Evolutionary conservation across 768 basidiomycete genomes (phyloP).

Genomic region (Termitomyces eurrhizus): DNA sequence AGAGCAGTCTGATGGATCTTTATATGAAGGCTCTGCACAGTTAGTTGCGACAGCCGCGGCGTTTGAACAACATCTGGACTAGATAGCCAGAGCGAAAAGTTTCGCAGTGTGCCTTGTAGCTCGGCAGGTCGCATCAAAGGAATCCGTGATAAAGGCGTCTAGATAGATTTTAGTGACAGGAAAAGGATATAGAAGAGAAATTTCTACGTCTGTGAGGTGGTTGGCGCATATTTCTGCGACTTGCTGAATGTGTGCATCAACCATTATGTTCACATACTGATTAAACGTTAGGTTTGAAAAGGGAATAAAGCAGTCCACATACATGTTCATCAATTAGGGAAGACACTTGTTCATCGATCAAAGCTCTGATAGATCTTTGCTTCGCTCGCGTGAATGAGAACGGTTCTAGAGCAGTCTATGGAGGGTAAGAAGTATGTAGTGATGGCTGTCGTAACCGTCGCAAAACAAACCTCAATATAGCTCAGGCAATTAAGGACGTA

Average conservation of each 20-base stretch:
- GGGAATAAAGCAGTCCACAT: constrained; percentile 23
- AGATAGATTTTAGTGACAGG: background rate
- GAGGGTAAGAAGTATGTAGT: background rate
- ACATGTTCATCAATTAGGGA: constrained; percentile 83
- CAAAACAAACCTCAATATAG: constrained; percentile 65
- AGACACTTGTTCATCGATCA: constrained; percentile 60
- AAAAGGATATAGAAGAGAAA: background rate
- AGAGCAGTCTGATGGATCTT: constrained; percentile 78
- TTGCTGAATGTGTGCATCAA: constrained; percentile 50
- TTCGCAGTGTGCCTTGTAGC: constrained; percentile 57
- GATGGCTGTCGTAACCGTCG: background rate
- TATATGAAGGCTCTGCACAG: constrained; percentile 58
- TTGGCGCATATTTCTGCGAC: constrained; percentile 40
- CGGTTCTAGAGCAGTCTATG: constrained; percentile 59
- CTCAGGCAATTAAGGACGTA: constrained; percentile 85
- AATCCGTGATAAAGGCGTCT: constrained; percentile 74
- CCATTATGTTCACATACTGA: constrained; percentile 48
- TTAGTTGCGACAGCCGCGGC: constrained; percentile 71
- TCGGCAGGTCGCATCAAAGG: constrained; percentile 61
- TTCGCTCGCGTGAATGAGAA: constrained; percentile 68
- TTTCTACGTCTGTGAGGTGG: constrained; percentile 36
- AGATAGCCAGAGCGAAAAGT: constrained; percentile 85
- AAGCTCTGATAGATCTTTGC: constrained; percentile 48
- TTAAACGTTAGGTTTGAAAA: constrained; percentile 2
- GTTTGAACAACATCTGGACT: constrained; percentile 77